A percentile compares a stretch with the other conserved stretches of the same genome.
Evolutionary conservation across 2,329 filamentous ascomycete species (phyloP).

Genomic region (Ophiostoma himal-ulmi): DNA sequence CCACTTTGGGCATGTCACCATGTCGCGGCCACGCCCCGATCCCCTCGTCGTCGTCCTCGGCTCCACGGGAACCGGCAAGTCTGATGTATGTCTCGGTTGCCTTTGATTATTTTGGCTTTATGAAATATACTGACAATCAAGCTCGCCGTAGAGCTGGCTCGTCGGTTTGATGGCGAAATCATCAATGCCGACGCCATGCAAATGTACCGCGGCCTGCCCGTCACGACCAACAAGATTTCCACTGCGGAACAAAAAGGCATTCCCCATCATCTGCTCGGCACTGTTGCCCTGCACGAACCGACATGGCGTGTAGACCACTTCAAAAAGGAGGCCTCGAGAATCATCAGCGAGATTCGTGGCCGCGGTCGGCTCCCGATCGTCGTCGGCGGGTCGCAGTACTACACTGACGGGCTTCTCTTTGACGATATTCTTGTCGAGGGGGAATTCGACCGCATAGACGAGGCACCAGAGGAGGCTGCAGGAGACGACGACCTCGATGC

Average conservation of each 20-base stretch:
- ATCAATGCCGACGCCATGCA: conserved; percentile 99
- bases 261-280: conserved; percentile 81
- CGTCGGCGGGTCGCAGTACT: conserved; percentile 94
- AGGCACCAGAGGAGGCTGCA: neutral
- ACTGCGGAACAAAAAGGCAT: conserved; percentile 67
- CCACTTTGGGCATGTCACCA: conserved; percentile 35
- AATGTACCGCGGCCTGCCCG: conserved; percentile 82
- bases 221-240: conserved; percentile 93
- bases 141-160: conserved; percentile 85
- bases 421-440: conserved; percentile 58
- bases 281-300: conserved; percentile 66
- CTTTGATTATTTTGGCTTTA: neutral
- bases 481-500: neutral
- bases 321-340: conserved; percentile 58
- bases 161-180: conserved; percentile 79
- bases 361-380: conserved; percentile 80
- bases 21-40: conserved; percentile 32
- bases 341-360: conserved; percentile 70
- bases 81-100: conserved; percentile 56
- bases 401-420: conserved; percentile 83
- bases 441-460: conserved; percentile 23
- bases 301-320: conserved; percentile 82
- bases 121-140: conserved; percentile 34
- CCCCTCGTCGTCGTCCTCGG: conserved; percentile 79
- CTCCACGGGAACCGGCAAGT: conserved; percentile 90